phyloP scores from a whole-genome alignment of 306 rosid genomes.

The Rosa rugosa region DNA sequence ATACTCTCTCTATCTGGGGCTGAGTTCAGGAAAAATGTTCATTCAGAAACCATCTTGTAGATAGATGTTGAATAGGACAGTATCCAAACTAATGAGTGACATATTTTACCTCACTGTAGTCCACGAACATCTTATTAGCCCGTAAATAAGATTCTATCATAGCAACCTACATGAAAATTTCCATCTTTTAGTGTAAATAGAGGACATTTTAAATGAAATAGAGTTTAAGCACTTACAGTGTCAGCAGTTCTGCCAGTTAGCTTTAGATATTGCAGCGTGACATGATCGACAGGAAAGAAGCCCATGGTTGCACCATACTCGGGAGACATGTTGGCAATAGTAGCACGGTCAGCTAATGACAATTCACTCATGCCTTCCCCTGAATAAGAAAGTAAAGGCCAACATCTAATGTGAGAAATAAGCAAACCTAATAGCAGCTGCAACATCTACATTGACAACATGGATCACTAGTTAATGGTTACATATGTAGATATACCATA shows the following conservation, averaged over 20 bases:
- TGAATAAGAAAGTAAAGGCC: slow-evolving; percentile 36
- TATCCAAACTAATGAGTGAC: not conserved
- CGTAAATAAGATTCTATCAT: slow-evolving; percentile 80
- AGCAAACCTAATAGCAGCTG: slow-evolving; percentile 11
- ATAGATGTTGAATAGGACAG: slow-evolving; percentile 4
- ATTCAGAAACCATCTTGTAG: slow-evolving; percentile 27
- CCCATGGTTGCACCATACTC: slow-evolving; percentile 99
- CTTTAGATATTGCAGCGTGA: slow-evolving; percentile 85
- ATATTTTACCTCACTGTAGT: slow-evolving; percentile 69
- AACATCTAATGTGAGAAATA: slow-evolving; percentile 27
- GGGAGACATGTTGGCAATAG: slow-evolving; percentile 96
- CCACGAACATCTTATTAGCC: slow-evolving; percentile 89
- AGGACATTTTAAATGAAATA: slow-evolving; percentile 6
- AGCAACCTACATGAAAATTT: slow-evolving; percentile 53
- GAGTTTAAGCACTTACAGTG: slow-evolving; percentile 48
- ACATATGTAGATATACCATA: slow-evolving; percentile 54
- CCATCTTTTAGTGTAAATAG: slow-evolving; percentile 39
- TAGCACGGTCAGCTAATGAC: slow-evolving; percentile 92
- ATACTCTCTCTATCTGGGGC: slow-evolving; percentile 81
- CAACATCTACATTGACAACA: not conserved
- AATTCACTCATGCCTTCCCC: slow-evolving; percentile 94
- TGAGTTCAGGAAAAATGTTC: slow-evolving; percentile 38
- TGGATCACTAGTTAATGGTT: not conserved
- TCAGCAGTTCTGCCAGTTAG: slow-evolving; percentile 89
- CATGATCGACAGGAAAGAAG: slow-evolving; percentile 96